Base-by-base conservation (phyloP, 257 asterid species). In the Solanum pennellii region DNA sequence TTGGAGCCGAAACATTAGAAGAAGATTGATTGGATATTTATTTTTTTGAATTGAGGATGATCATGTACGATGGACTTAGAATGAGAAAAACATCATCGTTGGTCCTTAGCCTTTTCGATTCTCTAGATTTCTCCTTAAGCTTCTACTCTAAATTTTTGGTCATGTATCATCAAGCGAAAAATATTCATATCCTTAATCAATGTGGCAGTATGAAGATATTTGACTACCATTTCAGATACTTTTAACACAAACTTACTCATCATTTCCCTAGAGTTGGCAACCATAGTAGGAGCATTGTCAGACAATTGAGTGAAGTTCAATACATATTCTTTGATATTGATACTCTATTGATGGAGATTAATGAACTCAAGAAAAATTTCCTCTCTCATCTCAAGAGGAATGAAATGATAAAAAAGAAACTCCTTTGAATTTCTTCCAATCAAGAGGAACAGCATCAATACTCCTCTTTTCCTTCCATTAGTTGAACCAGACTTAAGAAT, bases 21-120 rank as follows among this genome's bases (percentile, higher is more conserved):
- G n/a, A 52, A 18, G n/a, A 10, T 52, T 52, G n/a, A 18, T 52
- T 1, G 20, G 62, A 52, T 23, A 18, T 16, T 0, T 0, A 7
- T 52, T 2, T 52, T 23, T 10, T 0, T 7, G 11, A 52, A 52
- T 52, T 52, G 8, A 52, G 62, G n/a, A 52, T 4, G 11, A 52
- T 23, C 10, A 52, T 18, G n/a, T 18, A 23, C 23, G 20, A 1
- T 10, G 1, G n/a, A 52, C 62, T 52, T 52, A 2, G n/a, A 18
- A 52, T 52, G 11, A 52, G n/a, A 18, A 52, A 52, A 52, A 18
- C 62, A 52, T 9, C n/a, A 16, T 52, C n/a, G 10, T 18, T 52
- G 23, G 10, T 3, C 62, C n/a, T 52, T 16, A 0, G 10, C 11
- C 62, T 52, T 9, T 52, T 52, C 7, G 62, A 18, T 23, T 16